Percentiles rank a stretch among this genome's conserved stretches.
phyloP scores from a whole-genome alignment of 495 filamentous ascomycete species.

The Aspergillus biplanus region DNA sequence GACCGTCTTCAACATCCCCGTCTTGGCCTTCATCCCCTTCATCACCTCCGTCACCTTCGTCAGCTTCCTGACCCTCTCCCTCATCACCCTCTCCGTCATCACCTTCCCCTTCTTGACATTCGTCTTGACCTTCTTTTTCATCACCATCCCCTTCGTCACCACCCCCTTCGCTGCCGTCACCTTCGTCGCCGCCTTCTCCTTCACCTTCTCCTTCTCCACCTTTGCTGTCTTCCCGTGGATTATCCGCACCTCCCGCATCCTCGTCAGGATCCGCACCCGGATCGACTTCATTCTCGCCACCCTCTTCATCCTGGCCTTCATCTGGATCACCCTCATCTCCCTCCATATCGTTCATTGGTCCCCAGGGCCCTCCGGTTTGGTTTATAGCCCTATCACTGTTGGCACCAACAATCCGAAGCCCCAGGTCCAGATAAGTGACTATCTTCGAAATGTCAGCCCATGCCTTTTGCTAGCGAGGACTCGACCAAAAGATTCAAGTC shows the following conservation, averaged over 20 bases:
- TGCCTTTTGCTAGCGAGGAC: neutral
- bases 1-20: no score
- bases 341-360: constrained; percentile 2
- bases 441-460: constrained; percentile 3
- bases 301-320: no score
- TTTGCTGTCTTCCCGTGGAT: neutral
- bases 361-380: neutral
- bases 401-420: neutral
- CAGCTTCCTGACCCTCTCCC: neutral
- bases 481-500: neutral
- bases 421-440: constrained; percentile 1
- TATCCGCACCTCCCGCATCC: neutral
- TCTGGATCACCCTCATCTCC: constrained; percentile 3
- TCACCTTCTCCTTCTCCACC: neutral
- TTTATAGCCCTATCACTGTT: constrained; percentile 2
- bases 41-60: neutral
- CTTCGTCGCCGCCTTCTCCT: neutral
- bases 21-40: neutral
- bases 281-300: neutral
- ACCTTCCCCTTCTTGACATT: neutral
- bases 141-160: neutral
- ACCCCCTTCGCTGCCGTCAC: neutral
- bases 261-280: neutral
- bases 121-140: neutral
- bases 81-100: neutral